Base-by-base conservation (phyloP, 306 rosid genomes). In the Calophaca sinica region DNA sequence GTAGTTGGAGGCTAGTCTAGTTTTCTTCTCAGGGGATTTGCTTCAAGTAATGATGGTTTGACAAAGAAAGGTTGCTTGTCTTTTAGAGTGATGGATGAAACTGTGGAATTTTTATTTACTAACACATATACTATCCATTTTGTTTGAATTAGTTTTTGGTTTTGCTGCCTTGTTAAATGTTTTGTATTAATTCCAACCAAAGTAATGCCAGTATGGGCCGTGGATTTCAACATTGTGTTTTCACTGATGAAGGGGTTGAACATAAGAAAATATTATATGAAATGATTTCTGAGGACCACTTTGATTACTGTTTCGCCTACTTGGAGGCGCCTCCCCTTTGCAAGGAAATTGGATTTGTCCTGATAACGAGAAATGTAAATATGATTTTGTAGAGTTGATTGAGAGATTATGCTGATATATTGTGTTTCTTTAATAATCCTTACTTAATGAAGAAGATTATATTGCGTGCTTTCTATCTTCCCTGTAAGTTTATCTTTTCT, bases 391-490 rank as follows among this genome's bases (percentile, higher is more conserved):
- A 54, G 52, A 68, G 29, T 62, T 62, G 51, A 49, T 53, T 57
- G 33, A 32, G 26, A 11, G 12, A 20, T 62, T 6, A 54, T 38
- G 50, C 35, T 58, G 26, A 44, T 29, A 31, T 38, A 66, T 31
- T 35, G 51, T 57, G 28, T 55, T 79, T 62, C 10, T 69, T 55
- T 29, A 20, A 48, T 55, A 50, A 68, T 62, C 14, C 49, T 55
- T 38, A 38, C 33, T 46, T 29, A 48, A 8, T 62, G 60, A 69
- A 68, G 51, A 68, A 70, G 64, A 48, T 28, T 10, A 7, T 63
- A 35, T 63, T 83, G 20, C 13, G 15, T 70, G 50, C 26, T 74
- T 69, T 55, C 48, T 46, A 9, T 36, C 3, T 79, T 69, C 62
- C 63, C 5, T 62, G 31, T 68, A 62, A 69, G 48, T 55, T 4